Percentiles rank a stretch among this genome's conserved stretches.
Evolutionary conservation across 2,329 filamentous ascomycete genomes (phyloP).

Genomic region (Ascochyta lentis): DNA sequence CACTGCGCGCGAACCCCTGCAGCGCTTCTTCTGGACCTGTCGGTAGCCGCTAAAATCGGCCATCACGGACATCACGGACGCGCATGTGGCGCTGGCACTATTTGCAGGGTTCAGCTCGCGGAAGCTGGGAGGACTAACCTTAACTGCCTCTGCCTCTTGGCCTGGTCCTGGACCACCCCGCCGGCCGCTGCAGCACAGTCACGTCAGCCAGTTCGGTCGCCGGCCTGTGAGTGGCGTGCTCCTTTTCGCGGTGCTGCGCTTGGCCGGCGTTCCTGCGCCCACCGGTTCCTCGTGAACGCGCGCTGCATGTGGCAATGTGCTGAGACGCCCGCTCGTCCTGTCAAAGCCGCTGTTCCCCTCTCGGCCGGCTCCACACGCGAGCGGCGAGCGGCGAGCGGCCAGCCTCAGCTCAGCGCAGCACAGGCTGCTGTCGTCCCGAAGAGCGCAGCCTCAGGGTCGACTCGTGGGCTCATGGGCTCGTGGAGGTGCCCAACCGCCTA

Average conservation of each 20-base stretch:
- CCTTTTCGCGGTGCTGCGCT: conserved; percentile 9
- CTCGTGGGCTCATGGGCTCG: background rate
- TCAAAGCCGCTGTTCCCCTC: conserved; percentile 19
- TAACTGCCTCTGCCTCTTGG: conserved; percentile 3
- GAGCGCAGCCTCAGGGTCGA: conserved; percentile 10
- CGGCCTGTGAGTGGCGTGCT: conserved; percentile 1
- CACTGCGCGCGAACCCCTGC: conserved; percentile 18
- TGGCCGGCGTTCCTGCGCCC: conserved; percentile 7
- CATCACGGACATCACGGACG: conserved; percentile 25
- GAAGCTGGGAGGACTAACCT: conserved; percentile 17
- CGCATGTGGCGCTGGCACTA: conserved; percentile 17
- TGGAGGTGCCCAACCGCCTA: conserved; percentile 15
- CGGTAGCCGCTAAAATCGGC: conserved; percentile 25
- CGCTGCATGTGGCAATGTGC: conserved; percentile 11
- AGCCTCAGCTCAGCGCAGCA: background rate
- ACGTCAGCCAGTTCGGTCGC: conserved; percentile 9
- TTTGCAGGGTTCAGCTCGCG: conserved; percentile 21
- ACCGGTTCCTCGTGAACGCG: conserved; percentile 2
- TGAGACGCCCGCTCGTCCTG: conserved; percentile 20
- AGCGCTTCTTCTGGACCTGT: conserved; percentile 28
- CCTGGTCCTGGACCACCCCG: conserved; percentile 3
- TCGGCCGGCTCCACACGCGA: conserved; percentile 14
- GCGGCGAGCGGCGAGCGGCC: conserved; percentile 3
- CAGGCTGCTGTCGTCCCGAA: conserved; percentile 20
- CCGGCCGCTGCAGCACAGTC: conserved; percentile 1